Conservation (phyloP, 176 grass and related monocot species). For the Oryza brachyantha region DNA sequence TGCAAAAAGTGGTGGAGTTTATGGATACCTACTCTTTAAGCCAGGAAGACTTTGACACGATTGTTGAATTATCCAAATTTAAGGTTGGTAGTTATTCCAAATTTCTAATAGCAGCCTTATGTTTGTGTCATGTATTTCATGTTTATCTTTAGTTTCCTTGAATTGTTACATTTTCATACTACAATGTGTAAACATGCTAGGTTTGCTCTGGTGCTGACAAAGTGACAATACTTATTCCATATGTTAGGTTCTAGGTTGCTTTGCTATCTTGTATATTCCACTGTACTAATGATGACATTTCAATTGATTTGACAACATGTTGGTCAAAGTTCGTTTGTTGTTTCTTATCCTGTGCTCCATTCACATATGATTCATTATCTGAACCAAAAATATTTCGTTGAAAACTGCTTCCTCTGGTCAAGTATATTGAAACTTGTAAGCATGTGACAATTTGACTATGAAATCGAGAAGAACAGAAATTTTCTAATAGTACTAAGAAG, state of each 20-base stretch:
- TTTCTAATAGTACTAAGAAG: neutral
- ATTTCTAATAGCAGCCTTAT: neutral
- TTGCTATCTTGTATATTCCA: neutral
- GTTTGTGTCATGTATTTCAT: conserved; percentile 8
- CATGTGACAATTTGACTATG: conserved; percentile 9
- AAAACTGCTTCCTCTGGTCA: neutral
- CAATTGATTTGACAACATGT: conserved; percentile 9
- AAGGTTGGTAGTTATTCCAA: conserved; percentile 55
- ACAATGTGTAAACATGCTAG: neutral
- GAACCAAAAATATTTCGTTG: neutral
- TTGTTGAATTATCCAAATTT: conserved; percentile 94
- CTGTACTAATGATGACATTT: neutral
- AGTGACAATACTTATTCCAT: neutral
- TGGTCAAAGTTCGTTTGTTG: neutral
- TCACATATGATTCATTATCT: neutral
- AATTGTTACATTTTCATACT: neutral
- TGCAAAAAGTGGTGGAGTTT: conserved; percentile 84
- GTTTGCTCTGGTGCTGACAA: neutral
- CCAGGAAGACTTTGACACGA: conserved; percentile 89
- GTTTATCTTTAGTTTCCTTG: conserved; percentile 9
- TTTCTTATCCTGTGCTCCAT: neutral
- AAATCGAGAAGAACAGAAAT: neutral
- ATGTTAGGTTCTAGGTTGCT: neutral
- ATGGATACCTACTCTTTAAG: conserved; percentile 97
- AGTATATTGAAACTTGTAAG: neutral